Evolutionary conservation across 805 yeast genomes (phyloP), one percentile per base, ranked within the genome.

Genomic region (Soucietia sequanensis): DNA sequence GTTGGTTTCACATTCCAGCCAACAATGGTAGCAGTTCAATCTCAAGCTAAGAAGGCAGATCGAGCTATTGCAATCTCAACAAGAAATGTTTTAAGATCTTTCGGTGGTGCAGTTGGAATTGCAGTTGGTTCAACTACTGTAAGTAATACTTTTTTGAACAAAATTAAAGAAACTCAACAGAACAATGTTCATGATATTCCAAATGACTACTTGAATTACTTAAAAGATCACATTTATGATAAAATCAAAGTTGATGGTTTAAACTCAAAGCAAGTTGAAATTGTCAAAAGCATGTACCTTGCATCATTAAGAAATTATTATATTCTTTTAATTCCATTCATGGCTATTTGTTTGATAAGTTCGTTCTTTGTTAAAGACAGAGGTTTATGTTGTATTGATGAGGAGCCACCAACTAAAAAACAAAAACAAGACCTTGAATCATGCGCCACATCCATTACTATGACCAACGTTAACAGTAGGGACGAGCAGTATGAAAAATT

Each of bases 51-150:
- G 24, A 65, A 69, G 33, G 60, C 69, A 3, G 83, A 79, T 41
- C 53, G 85, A 30, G 80, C 84, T 0, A 78, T 78, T 9, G 76
- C 76, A 10, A 76, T 78, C 7, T 66, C 80, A 3, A 63, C 80
- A 1, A 62, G 84, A 50, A 78, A 77, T 44, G 76, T 76, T 16
- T 45, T 75, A 30, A 58, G 84, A 35, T 72, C 80, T 3, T 68
- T 80, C 37, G 85, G 84, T 11, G 81, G 81, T n/a, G 70, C 83
- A 1, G 57, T 76, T 18, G 84, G 84, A 0, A 58, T 78, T 23
- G 81, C 83, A 1, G 54, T 73, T 7, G 51, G 62, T 16, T 62
- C 73, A 1, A 54, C 65, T 11, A 62, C 64, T 20, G 54, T 66
- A 13, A 56, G 67, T 36, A 68, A 65, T 41, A 46, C 65, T 1